Evolutionary conservation across 2,329 filamentous ascomycete species (phyloP), one percentile per base, ranked within the genome.

Genomic region (Sporothrix mexicana): DNA sequence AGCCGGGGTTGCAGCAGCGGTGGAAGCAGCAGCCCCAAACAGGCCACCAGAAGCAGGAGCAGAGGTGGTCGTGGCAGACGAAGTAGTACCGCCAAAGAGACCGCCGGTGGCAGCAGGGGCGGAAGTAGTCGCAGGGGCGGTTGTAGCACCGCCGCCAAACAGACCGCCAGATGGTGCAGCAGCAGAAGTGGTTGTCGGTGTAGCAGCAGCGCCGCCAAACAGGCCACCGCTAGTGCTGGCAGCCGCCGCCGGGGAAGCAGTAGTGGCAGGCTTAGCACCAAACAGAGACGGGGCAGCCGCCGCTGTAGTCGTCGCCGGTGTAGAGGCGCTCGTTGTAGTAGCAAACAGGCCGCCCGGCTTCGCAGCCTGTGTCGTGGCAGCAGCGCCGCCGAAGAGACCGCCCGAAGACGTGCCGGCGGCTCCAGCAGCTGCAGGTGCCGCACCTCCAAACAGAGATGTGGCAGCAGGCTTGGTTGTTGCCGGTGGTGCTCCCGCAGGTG

Each of bases 401-500:
- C 69, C 69, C 15, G 72, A 53, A 10, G 72, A 67, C 3, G 77
- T 64, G 51, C 75, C 73, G 30, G 70, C 10, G 5, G 66, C 53
- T 10, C 68, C 20, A 13, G 70, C 55, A 7, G 70, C 74, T 8
- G 77, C 64, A 12, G 75, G 73, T 2, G 76, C 73, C 36, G 62
- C 49, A 47, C 20, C 25, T 23, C 74, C 74, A 67, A 76, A 75
- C 3, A 77, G 67, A 2, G 59, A 43, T 0, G 70, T 55, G 1
- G 69, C 23, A 1, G 73, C 66, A 67, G 77, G 74, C 73, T 82
- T 82, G 41, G 81, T 80, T 30, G 80, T 82, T 5, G 81, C 77
- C 0, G 86, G 86, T 72, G 87, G 87, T n/a, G 85, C 83, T 49
- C 87, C 87, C 25, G 87, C 86, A 17, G 87, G 86, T 49, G 87